Conservation (phyloP, 441 rosid species). For the Pelargonium australe region DNA sequence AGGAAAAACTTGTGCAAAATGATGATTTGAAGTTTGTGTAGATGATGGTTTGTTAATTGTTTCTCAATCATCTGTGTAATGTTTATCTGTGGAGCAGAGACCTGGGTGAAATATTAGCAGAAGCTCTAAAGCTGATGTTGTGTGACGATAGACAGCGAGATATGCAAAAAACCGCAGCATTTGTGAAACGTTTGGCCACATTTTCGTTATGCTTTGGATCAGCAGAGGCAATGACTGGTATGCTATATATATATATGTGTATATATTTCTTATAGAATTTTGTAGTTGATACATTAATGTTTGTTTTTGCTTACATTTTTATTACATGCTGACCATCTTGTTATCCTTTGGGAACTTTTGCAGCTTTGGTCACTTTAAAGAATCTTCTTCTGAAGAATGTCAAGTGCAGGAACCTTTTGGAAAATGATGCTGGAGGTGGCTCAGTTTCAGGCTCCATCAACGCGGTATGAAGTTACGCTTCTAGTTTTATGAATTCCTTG, state of each 20-base stretch:
- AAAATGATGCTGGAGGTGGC: conserved; percentile 97
- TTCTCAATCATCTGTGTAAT: conserved; percentile 1
- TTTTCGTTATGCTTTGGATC: conserved; percentile 71
- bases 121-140: conserved; percentile 88
- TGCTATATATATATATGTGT: background rate
- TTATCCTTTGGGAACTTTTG: conserved; percentile 13
- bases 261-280: background rate
- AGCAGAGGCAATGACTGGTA: conserved; percentile 93
- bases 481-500: background rate
- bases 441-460: conserved; percentile 79
- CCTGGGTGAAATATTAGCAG: conserved; percentile 74
- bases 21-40: background rate
- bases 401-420: conserved; percentile 84
- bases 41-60: background rate
- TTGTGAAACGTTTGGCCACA: conserved; percentile 86
- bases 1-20: background rate
- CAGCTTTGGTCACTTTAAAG: conserved; percentile 81
- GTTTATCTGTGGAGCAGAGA: conserved; percentile 44
- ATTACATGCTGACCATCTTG: background rate
- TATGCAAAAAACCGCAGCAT: conserved; percentile 95
- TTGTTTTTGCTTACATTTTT: background rate
- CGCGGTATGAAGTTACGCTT: conserved; percentile 42
- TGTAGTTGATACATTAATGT: background rate
- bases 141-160: conserved; percentile 93
- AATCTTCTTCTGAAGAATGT: conserved; percentile 72